These are phyloP conservation scores for Pichiaceae sp. DNA, from an alignment of 1,139 yeast genomes.

Conservation along the genomic window DNA sequence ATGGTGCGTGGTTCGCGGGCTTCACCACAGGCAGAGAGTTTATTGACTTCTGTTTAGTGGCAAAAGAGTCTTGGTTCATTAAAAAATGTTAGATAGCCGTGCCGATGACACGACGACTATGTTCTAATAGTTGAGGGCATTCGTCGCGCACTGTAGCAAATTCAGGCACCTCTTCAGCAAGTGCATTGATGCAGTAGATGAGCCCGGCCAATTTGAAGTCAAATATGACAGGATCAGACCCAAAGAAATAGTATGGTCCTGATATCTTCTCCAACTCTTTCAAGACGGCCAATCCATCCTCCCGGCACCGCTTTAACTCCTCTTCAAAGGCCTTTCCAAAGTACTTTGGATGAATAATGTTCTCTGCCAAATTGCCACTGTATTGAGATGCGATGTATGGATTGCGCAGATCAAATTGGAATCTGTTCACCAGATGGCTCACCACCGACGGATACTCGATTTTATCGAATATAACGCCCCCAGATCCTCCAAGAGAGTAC, in stretches of 20 bases:
- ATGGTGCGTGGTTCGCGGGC: slow-evolving; percentile 17
- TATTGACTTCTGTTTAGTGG: background rate
- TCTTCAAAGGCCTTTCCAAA: slow-evolving; percentile 1
- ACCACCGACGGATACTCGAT: slow-evolving; percentile 15
- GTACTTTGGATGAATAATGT: slow-evolving; percentile 3
- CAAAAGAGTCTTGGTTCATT: background rate
- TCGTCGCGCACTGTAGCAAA: background rate
- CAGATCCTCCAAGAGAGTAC: slow-evolving; percentile 19
- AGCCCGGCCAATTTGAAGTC: slow-evolving; percentile 3
- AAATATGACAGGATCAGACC: background rate
- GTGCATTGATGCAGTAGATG: slow-evolving; percentile 1
- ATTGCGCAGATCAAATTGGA: slow-evolving; percentile 18
- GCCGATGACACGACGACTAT: background rate
- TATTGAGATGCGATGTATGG: slow-evolving; percentile 10
- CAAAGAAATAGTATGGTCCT: background rate
- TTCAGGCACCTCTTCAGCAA: slow-evolving; percentile 1
- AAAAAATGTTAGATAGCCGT: background rate
- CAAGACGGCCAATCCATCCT: background rate
- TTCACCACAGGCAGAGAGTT: slow-evolving; percentile 2
- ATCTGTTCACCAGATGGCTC: slow-evolving; percentile 17
- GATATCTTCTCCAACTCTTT: slow-evolving; percentile 1
- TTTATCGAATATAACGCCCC: slow-evolving; percentile 9
- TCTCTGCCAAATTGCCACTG: slow-evolving; percentile 3
- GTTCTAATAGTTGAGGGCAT: background rate
- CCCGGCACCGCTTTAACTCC: slow-evolving; percentile 1